Percentiles rank a stretch among this genome's conserved stretches.
Conservation (phyloP, 139 green algal species). For the Zygnema circumcarinatum region DNA sequence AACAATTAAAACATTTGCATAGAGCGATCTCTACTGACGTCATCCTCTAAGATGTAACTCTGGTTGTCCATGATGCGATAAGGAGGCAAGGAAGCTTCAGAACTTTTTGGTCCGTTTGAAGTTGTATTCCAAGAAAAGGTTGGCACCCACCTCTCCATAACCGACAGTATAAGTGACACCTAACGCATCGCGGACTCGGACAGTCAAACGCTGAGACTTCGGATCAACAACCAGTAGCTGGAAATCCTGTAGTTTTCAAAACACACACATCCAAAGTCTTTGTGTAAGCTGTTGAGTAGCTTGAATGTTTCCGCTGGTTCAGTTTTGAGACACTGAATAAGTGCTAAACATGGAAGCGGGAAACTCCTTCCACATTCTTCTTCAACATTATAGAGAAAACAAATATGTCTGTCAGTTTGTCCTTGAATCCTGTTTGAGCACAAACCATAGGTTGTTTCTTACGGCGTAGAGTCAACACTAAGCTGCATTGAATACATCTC, state of each 20-base stretch:
- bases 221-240: conserved; percentile 42
- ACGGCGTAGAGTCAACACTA: background rate
- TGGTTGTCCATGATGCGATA: background rate
- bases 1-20: background rate
- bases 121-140: no score
- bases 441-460: no score
- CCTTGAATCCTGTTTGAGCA: no score
- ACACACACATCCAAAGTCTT: conserved; percentile 3
- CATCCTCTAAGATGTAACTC: background rate
- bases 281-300: background rate
- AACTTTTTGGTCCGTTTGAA: background rate
- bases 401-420: no score
- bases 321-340: conserved; percentile 1
- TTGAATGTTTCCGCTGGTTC: background rate
- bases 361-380: no score
- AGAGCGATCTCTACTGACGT: background rate
- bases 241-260: conserved; percentile 33
- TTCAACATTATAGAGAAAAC: background rate
- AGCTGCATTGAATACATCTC: background rate
- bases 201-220: background rate
- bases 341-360: no score
- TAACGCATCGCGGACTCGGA: conserved; percentile 1
- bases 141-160: background rate
- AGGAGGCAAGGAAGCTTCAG: background rate
- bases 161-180: conserved; percentile 7